Base-by-base conservation (phyloP, 2,329 filamentous ascomycete genomes). In the Microcyclospora tardicrescens region DNA sequence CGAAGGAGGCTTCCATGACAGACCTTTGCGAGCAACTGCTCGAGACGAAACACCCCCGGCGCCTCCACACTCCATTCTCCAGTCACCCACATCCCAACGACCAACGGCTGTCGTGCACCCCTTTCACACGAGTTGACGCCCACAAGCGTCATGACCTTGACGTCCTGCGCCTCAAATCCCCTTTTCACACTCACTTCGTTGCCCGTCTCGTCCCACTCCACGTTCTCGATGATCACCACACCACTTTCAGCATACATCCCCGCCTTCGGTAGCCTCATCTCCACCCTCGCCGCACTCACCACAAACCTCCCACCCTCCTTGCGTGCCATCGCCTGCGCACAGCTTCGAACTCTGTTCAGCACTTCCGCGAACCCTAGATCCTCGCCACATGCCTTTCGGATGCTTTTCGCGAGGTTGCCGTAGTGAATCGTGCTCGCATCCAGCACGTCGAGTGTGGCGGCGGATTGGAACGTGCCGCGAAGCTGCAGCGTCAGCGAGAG, bases 381-480 rank as follows among this genome's bases (percentile, higher is more conserved):
- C 6, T 33, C 36, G 10, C 15, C 5, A 16, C 42, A 47, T 1
- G 35, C 37, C 8, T 40, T 38, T 11, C 56, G 48, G 11, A 86
- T 66, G 0, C 67, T 66, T 61, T 85, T 84, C 62, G 75, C 78
- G 11, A 86, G 66, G 9, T 64, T 68, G 2, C 82, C 81, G 52
- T 87, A 87, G 61, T 87, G 79, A 16, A 85, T 74, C 2, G 82
- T 86, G 54, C 81, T 81, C n/a, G 61, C 59, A 34, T 75, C 71
- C 28, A 87, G 69, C 8, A 62, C 62, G 60, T 87, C 82, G 4
- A 59, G 58, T 1, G 65, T 51, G 0, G 77, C 75, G 1, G 79
- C 73, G 0, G 69, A 65, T 35, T 62, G 63, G 52, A 85, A 84
- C 0, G 68, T 58, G 6, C 61, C 53, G 11, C 60, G 57, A 43